Conservation (phyloP, 164 flowering plant genomes). For the Aristolochia californica region DNA sequence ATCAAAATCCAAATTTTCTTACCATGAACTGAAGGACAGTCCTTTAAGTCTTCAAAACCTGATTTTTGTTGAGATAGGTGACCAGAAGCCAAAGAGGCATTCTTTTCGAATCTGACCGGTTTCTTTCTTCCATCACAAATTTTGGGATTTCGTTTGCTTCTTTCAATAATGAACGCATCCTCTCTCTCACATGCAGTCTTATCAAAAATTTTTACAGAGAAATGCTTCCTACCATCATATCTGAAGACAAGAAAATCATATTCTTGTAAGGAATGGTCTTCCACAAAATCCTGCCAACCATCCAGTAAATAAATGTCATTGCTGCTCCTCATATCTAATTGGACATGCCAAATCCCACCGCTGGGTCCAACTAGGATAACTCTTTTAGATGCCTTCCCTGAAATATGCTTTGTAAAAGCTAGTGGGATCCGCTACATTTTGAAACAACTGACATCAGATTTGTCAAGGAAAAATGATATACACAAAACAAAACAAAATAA, state of each 20-base stretch:
- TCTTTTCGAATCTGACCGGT: no score
- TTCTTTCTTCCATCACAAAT: no score
- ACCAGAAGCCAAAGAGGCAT: no score
- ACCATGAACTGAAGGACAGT: no score
- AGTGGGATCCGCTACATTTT: conserved; percentile 15
- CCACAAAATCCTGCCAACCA: conserved; percentile 59
- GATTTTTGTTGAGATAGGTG: no score
- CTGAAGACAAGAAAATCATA: conserved; percentile 58
- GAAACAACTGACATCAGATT: background rate
- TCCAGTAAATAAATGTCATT: conserved; percentile 25
- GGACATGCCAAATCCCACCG: conserved; percentile 42
- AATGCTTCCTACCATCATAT: conserved; percentile 45
- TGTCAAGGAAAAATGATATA: no score
- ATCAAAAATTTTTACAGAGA: conserved; percentile 57
- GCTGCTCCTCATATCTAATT: conserved; percentile 18
- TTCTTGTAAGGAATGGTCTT: conserved; percentile 34
- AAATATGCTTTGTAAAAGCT: conserved; percentile 10
- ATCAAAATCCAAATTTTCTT: no score
- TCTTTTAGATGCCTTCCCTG: conserved; percentile 18
- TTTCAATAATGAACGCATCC: conserved; percentile 25
- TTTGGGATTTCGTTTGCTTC: no score
- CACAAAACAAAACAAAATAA: no score
- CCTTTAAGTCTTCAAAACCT: no score
- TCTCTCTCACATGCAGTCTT: conserved; percentile 57
- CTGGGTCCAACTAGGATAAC: conserved; percentile 45